Evolutionary conservation across 169 alveolate genomes (phyloP), one percentile per base, ranked within the genome.

Genomic region (Cryptosporidium felis): DNA sequence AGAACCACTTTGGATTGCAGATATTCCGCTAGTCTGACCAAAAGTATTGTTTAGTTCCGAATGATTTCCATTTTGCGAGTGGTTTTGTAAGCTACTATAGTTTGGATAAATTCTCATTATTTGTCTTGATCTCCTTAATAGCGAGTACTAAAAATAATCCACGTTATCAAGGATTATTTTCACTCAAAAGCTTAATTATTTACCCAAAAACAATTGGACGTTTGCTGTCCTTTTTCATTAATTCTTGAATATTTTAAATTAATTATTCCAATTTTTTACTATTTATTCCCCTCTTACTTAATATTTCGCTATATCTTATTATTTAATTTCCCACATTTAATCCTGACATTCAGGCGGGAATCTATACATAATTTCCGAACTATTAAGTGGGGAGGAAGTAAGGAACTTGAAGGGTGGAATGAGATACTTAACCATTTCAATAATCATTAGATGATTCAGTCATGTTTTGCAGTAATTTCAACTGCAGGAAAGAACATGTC

Each of bases 101-200:
- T 56, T 56, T 56, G 63, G 63, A 56, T 56, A 56, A 56, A 56
- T 42, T 56, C 63, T 56, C 63, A 56, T 56, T 26, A 56, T 56
- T 56, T 56, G 32, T 56, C n/a, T 56, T 56, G 23, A 28, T 8
- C n/a, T 28, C 18, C 42, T 30, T 38, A 28, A 42, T 56, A 26
- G 26, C 32, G 23, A 56, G 63, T 49, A 2, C 32, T 10, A 56
- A n/a, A n/a, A n/a, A 56, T 56, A 56, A 56, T 42, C 63, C 63
- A 56, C 18, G n/a, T 21, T 28, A 23, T 30, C 26, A 42, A 56
- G 63, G 63, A 56, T 56, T 56, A 56, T 56, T 21, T 56, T 18
- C 32, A 42, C 63, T 56, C 63, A 6, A 30, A 56, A 26, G 26
- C n/a, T 56, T 56, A 56, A 56, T 56, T 56, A 56, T 56, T 56